phyloP scores from a whole-genome alignment of 345 rosid genomes.

The Sisymbrium irio region DNA sequence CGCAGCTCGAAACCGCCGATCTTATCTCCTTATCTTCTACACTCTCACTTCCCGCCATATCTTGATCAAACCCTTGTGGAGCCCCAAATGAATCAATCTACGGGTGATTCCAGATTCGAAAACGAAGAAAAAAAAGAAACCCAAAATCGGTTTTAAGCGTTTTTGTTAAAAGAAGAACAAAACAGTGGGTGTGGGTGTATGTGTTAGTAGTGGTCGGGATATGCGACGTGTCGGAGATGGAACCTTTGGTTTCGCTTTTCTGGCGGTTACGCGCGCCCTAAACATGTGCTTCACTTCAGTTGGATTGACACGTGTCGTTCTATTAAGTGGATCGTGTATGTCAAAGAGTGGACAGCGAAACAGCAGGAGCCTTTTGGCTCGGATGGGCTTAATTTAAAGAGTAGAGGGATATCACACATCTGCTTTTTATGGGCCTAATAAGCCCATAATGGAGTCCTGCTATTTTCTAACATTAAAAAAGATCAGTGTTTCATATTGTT shows the following conservation, averaged over 20 bases:
- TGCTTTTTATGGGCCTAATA: background rate
- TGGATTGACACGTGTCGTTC: slow-evolving; percentile 9
- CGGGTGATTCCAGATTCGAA: background rate
- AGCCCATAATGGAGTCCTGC: background rate
- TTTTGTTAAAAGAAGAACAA: no score
- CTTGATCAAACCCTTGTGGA: slow-evolving; percentile 3
- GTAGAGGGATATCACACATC: background rate
- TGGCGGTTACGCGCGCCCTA: slow-evolving; percentile 21
- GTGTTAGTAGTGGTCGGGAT: slow-evolving; percentile 19
- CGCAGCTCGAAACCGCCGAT: slow-evolving; percentile 48
- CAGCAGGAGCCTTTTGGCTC: slow-evolving; percentile 12
- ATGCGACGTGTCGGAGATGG: slow-evolving; percentile 19
- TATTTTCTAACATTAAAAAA: no score
- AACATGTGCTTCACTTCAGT: background rate
- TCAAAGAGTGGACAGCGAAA: background rate
- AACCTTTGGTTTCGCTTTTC: background rate
- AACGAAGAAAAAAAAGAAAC: background rate
- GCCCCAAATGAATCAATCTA: background rate
- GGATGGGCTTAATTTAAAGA: background rate
- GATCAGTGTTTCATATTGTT: no score
- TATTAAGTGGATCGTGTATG: background rate
- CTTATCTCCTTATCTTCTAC: slow-evolving; percentile 29
- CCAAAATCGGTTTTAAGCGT: no score
- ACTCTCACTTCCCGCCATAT: slow-evolving; percentile 42
- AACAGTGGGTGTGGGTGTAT: background rate